Evolutionary conservation across 2,329 filamentous ascomycete species (phyloP).

Genomic region (Paramyrothecium roridum): DNA sequence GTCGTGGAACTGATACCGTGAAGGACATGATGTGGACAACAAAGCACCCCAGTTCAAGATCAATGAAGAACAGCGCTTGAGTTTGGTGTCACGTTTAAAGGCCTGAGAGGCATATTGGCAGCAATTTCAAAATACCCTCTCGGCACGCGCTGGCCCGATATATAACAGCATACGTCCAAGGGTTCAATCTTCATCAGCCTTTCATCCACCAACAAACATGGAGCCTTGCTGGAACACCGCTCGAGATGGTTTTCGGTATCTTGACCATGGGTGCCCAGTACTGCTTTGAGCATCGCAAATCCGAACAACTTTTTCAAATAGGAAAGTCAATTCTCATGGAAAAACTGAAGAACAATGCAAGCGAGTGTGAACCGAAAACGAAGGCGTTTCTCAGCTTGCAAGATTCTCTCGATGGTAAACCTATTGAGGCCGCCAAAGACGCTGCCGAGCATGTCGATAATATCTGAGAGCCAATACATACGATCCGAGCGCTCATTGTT

Average conservation of each 20-base stretch:
- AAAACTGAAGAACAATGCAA: slow-evolving; percentile 19
- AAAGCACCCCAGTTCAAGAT: slow-evolving; percentile 25
- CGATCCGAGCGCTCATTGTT: no score
- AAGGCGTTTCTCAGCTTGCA: slow-evolving; percentile 13
- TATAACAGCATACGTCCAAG: slow-evolving; percentile 30
- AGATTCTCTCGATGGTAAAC: no score
- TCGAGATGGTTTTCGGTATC: slow-evolving; percentile 28
- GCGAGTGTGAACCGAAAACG: slow-evolving; percentile 19
- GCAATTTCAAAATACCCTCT: slow-evolving; percentile 30
- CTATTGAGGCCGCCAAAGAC: no score
- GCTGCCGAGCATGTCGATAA: no score
- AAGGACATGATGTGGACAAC: slow-evolving; percentile 13
- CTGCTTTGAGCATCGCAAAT: slow-evolving; percentile 31
- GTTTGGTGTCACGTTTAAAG: no score
- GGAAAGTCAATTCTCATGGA: slow-evolving; percentile 27
- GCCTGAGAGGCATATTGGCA: no score
- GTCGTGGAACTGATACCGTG: slow-evolving; percentile 9
- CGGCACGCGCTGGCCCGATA: slow-evolving; percentile 32
- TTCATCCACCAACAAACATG: slow-evolving; percentile 33
- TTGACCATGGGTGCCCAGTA: slow-evolving; percentile 33
- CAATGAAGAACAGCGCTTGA: slow-evolving; percentile 31
- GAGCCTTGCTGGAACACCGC: slow-evolving; percentile 25
- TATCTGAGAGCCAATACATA: no score
- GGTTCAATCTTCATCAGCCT: slow-evolving; percentile 33
- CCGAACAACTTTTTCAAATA: slow-evolving; percentile 28